A percentile compares a stretch with the other conserved stretches of the same genome.
phyloP scores from a whole-genome alignment of 1,284 basidiomycete genomes.

The Boletus austroedulis region DNA sequence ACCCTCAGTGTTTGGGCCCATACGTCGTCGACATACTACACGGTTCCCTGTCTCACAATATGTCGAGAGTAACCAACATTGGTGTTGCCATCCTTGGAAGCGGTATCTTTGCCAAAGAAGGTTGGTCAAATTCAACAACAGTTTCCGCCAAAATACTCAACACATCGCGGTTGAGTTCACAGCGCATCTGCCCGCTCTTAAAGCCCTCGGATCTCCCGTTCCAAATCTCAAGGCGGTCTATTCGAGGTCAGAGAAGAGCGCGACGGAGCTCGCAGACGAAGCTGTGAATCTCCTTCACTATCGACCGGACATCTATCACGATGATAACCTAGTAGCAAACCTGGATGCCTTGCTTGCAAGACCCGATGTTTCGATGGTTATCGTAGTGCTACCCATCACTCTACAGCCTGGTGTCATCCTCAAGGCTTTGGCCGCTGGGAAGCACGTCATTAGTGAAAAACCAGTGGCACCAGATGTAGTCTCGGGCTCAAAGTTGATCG shows the following conservation, averaged over 20 bases:
- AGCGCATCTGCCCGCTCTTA: conserved; percentile 76
- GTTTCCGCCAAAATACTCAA: conserved; percentile 36
- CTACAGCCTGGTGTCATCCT: conserved; percentile 67
- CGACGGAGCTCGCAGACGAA: conserved; percentile 47
- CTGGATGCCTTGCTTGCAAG: conserved; percentile 66
- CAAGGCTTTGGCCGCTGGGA: conserved; percentile 64
- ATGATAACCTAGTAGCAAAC: conserved; percentile 43
- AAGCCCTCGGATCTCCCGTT: conserved; percentile 45
- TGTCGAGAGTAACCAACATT: conserved; percentile 25
- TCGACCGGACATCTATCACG: conserved; percentile 55
- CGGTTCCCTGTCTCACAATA: background rate
- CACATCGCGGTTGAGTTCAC: conserved; percentile 23
- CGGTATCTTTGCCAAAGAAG: conserved; percentile 71
- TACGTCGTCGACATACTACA: background rate
- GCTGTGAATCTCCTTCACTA: conserved; percentile 42
- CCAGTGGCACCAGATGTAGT: conserved; percentile 75
- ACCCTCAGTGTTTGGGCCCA: background rate
- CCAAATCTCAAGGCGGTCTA: conserved; percentile 65
- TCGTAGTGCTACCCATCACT: conserved; percentile 76
- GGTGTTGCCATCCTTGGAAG: conserved; percentile 70
- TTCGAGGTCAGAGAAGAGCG: conserved; percentile 70
- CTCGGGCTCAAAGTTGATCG: conserved; percentile 61
- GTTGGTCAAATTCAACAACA: conserved; percentile 36
- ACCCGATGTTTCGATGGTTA: conserved; percentile 66
- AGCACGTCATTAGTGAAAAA: conserved; percentile 86